Evolutionary conservation across 345 rosid genomes (phyloP), one percentile per base, ranked within the genome.

Genomic region (Salix suchowensis): DNA sequence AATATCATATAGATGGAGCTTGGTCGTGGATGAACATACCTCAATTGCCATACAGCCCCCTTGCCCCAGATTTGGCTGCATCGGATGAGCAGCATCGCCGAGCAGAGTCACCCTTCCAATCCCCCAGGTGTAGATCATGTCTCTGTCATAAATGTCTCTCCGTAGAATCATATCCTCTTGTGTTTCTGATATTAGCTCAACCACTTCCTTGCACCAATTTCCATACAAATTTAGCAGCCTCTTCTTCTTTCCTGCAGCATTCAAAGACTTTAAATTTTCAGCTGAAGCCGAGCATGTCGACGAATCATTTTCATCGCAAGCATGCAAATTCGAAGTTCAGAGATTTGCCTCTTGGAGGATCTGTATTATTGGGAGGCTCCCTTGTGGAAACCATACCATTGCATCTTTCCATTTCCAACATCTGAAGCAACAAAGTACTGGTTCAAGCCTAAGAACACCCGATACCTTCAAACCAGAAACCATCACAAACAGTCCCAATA

Each of bases 31-130:
- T 69, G 36, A 26, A 34, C 42, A 42, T 52, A 75, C 82, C 82
- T 80, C 82, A 70, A 80, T 80, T 21, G 82, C 79, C 82, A 70
- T 80, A 34, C 82, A 80, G 64, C 82, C 82, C 0, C 78, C 79
- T 75, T 80, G 79, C 11, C 82, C 78, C 30, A 80, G 32, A 75
- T 80, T 80, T 37, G 82, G 82, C 72, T 70, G 82, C 79, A 80
- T 75, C 32, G 78, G 78, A 69, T 74, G 78, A n/a, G 82, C 82
- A 44, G 82, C 82, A 68, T 79, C 82, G 44, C 82, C 82, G 2
- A 80, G 58, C 74, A 80, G 65, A 70, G 76, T 80, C 15, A 80
- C 79, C 37, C 75, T 72, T 39, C 79, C 79, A 14, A 75, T 10
- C 32, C 82, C 78, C 82, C 82, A 80, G 19, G 69, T 32, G 32